A percentile compares a stretch with the other conserved stretches of the same genome.
phyloP scores from a whole-genome alignment of 306 rosid genomes.

The Prunus kanzakura region DNA sequence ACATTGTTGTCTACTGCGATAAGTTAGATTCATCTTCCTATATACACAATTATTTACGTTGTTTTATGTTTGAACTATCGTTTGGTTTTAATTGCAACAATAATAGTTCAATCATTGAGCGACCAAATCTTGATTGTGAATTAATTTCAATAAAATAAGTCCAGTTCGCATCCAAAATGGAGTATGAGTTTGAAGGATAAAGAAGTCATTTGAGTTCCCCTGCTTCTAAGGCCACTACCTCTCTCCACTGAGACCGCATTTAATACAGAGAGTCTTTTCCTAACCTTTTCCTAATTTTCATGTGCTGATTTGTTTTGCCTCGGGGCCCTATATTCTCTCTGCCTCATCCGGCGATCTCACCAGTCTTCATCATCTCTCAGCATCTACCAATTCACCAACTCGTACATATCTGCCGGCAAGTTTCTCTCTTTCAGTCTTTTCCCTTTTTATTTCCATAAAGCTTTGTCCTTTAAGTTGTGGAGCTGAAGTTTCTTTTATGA shows the following conservation, averaged over 20 bases:
- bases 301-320: background rate
- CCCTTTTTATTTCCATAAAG: background rate
- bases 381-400: background rate
- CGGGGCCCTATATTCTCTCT: constrained; percentile 14
- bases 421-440: background rate
- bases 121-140: background rate
- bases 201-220: background rate
- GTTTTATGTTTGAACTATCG: background rate
- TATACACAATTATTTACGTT: background rate
- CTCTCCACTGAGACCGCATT: constrained; percentile 10
- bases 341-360: constrained; percentile 3
- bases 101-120: background rate
- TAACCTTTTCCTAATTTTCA: background rate
- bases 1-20: background rate
- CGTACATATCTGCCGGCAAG: constrained; percentile 1
- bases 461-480: background rate
- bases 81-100: background rate
- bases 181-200: background rate
- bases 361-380: background rate
- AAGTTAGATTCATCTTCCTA: background rate
- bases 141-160: too few relatives aligned
- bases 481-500: background rate
- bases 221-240: background rate
- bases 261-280: background rate
- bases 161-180: too few relatives aligned